A percentile compares a stretch with the other conserved stretches of the same genome.
phyloP scores from a whole-genome alignment of 1,284 basidiomycete genomes.

The Pascua sp. region DNA sequence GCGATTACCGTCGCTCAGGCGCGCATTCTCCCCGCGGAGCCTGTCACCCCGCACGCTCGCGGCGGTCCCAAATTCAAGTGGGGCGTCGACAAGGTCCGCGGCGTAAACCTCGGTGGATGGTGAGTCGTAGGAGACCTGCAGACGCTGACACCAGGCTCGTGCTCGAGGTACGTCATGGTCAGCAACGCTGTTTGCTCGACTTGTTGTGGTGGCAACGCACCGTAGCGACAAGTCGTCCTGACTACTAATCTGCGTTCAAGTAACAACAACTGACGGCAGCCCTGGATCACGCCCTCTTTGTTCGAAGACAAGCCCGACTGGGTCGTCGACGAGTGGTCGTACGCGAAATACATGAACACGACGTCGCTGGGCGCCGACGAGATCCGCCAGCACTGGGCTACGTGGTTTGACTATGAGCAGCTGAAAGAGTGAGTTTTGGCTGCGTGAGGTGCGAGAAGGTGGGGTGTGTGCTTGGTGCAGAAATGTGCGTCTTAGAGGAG shows the following conservation, averaged over 20 bases:
- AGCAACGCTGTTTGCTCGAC: neutral
- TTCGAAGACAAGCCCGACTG: constrained; percentile 44
- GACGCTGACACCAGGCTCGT: constrained; percentile 33
- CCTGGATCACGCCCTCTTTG: constrained; percentile 48
- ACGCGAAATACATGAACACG: constrained; percentile 33
- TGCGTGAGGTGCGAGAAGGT: constrained; percentile 62
- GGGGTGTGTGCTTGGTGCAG: too few species aligned
- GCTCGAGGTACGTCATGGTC: constrained; percentile 29
- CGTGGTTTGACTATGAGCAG: constrained; percentile 49
- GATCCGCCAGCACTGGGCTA: constrained; percentile 43
- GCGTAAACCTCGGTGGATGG: constrained; percentile 50
- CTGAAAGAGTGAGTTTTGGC: constrained; percentile 44
- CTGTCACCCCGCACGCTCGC: too few species aligned
- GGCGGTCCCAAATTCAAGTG: constrained; percentile 28
- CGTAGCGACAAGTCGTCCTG: neutral
- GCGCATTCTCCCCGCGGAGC: too few species aligned
- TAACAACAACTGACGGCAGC: constrained; percentile 19
- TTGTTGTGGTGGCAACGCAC: too few species aligned
- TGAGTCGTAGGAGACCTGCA: constrained; percentile 18
- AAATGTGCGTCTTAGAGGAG: too few species aligned
- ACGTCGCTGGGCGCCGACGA: constrained; percentile 30
- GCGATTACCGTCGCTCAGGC: too few species aligned
- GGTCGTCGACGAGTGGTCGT: constrained; percentile 47
- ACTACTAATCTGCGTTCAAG: too few species aligned
- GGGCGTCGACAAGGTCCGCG: constrained; percentile 39